Conservation (phyloP, 345 rosid genomes). For the Citrus trifoliata region DNA sequence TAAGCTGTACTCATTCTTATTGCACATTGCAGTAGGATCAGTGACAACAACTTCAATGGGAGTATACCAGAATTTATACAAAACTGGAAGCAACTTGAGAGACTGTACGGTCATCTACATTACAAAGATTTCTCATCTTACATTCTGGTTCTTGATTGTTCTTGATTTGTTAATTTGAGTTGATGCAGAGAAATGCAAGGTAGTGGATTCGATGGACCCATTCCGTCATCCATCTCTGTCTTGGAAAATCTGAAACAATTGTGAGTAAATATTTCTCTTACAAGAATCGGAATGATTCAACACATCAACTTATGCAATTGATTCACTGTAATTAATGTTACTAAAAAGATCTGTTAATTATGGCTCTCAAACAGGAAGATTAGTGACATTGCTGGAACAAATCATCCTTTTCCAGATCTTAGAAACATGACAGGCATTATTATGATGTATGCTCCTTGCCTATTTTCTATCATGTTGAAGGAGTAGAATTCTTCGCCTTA, state of each 20-base stretch:
- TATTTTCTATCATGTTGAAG: neutral
- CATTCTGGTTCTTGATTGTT: neutral
- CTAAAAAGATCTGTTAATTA: neutral
- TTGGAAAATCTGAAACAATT: slow-evolving; percentile 15
- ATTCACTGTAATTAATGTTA: neutral
- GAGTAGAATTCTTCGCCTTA: neutral
- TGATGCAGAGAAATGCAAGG: slow-evolving; percentile 35
- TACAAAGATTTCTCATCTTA: neutral
- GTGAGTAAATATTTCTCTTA: slow-evolving; percentile 15
- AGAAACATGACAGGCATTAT: slow-evolving; percentile 9
- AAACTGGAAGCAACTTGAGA: slow-evolving; percentile 44
- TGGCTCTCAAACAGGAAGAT: slow-evolving; percentile 23
- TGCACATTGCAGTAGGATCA: slow-evolving; percentile 49
- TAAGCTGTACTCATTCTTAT: neutral
- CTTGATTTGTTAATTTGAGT: slow-evolving; percentile 4
- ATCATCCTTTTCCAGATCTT: slow-evolving; percentile 24
- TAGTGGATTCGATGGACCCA: slow-evolving; percentile 35
- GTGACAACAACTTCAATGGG: slow-evolving; percentile 57
- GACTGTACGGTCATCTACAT: slow-evolving; percentile 42
- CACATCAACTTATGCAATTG: neutral
- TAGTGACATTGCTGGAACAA: slow-evolving; percentile 21
- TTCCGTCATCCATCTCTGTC: slow-evolving; percentile 30
- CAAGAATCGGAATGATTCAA: neutral
- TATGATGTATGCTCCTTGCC: slow-evolving; percentile 15
- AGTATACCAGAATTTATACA: slow-evolving; percentile 51